A percentile compares a stretch with the other conserved stretches of the same genome.
These are phyloP conservation scores for Irpex sp. DNA, from an alignment of 1,284 basidiomycete genomes.

Conservation along the genomic window DNA sequence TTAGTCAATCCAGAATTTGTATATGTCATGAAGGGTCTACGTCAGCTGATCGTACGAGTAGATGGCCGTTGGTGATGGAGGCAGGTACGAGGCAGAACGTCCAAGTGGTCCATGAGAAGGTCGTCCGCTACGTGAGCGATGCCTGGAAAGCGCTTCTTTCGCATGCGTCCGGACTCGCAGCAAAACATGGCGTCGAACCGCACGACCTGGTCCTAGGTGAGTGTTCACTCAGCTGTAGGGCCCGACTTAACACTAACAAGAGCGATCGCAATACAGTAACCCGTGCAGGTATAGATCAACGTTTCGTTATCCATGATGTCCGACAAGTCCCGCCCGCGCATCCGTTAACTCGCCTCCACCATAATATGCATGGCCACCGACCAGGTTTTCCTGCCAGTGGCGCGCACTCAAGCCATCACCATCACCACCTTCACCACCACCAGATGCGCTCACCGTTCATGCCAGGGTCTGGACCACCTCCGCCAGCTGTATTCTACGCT, in stretches of 20 bases:
- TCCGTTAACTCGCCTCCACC: background rate
- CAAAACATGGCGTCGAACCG: constrained; percentile 33
- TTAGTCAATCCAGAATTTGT: background rate
- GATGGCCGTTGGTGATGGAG: constrained; percentile 44
- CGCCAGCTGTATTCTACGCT: constrained; percentile 21
- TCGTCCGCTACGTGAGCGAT: constrained; percentile 27
- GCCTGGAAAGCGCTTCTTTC: constrained; percentile 42
- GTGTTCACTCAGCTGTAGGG: constrained; percentile 9
- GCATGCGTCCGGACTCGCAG: constrained; percentile 31
- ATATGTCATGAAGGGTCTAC: too few relatives aligned
- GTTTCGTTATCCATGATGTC: constrained; percentile 14
- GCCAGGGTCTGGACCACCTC: constrained; percentile 12
- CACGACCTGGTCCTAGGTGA: constrained; percentile 44
- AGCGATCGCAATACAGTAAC: constrained; percentile 17
- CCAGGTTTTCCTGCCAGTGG: background rate
- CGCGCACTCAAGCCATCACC: background rate
- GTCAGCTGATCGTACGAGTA: constrained; percentile 14
- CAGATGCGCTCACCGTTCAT: background rate
- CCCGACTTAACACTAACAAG: background rate
- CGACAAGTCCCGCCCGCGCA: background rate
- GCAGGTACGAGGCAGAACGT: constrained; percentile 34
- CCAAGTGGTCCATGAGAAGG: constrained; percentile 33
- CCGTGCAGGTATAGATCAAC: constrained; percentile 21
- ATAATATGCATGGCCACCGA: background rate
- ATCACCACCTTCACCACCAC: constrained; percentile 1